phyloP scores from a whole-genome alignment of 2,329 filamentous ascomycete genomes.

The Xylaria sp. region DNA sequence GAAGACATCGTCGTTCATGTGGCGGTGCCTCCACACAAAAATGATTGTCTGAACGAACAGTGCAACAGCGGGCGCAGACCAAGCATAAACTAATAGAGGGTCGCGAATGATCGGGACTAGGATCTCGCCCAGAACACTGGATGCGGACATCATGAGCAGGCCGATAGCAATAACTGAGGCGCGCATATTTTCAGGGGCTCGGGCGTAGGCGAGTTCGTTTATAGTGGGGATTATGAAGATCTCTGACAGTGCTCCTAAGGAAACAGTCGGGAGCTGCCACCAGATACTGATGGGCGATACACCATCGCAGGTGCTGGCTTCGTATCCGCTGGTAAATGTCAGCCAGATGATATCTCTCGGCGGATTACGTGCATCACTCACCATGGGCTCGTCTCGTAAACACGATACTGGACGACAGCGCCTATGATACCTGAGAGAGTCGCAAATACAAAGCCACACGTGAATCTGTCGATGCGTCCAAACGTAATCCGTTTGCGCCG shows the following conservation, averaged over 20 bases:
- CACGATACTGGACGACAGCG: slow-evolving; percentile 51
- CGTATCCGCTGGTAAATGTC: slow-evolving; percentile 34
- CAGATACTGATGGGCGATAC: slow-evolving; percentile 46
- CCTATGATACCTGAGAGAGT: slow-evolving; percentile 51
- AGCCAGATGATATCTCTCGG: neutral
- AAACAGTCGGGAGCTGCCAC: slow-evolving; percentile 46
- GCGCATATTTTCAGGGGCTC: slow-evolving; percentile 61
- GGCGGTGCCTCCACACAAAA: slow-evolving; percentile 43
- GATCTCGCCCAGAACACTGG: slow-evolving; percentile 45
- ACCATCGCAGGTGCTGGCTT: slow-evolving; percentile 37
- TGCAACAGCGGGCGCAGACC: slow-evolving; percentile 39
- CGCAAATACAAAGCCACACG: slow-evolving; percentile 49
- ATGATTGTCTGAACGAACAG: slow-evolving; percentile 42
- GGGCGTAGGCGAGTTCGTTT: slow-evolving; percentile 63
- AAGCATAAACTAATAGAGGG: slow-evolving; percentile 38
- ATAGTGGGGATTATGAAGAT: slow-evolving; percentile 58
- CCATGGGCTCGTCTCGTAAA: slow-evolving; percentile 53
- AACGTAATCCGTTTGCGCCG: slow-evolving; percentile 48
- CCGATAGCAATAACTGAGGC: slow-evolving; percentile 52
- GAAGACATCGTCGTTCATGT: slow-evolving; percentile 45
- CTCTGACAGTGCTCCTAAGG: slow-evolving; percentile 49
- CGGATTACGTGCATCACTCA: slow-evolving; percentile 11
- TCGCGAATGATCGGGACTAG: slow-evolving; percentile 39
- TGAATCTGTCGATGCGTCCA: slow-evolving; percentile 53
- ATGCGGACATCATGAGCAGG: slow-evolving; percentile 54